Percentiles rank a stretch among this genome's conserved stretches.
Evolutionary conservation across 1,284 basidiomycete genomes (phyloP).

Genomic region (Uromyces viciae-fabae): DNA sequence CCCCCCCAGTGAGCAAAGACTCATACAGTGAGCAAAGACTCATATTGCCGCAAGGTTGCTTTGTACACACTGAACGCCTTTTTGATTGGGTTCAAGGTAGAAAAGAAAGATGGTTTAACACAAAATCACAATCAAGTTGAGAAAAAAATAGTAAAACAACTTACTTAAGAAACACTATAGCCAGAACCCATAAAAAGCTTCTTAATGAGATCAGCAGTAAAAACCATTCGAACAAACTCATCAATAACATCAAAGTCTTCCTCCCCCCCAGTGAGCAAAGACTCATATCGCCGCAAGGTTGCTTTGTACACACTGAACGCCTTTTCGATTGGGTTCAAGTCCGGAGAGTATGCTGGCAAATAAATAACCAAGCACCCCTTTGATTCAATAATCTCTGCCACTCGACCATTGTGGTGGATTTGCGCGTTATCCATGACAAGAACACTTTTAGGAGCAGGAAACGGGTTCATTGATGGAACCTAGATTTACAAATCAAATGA

Average conservation of each 20-base stretch:
- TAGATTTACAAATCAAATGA: neutral
- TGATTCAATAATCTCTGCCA: neutral
- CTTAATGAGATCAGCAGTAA: neutral
- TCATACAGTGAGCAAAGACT: too few species aligned
- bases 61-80: too few species aligned
- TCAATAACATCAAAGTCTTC: neutral
- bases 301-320: neutral
- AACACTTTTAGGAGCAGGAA: neutral
- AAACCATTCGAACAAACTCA: neutral
- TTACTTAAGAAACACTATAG: too few species aligned
- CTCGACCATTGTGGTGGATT: neutral
- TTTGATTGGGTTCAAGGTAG: too few species aligned
- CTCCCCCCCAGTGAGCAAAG: neutral
- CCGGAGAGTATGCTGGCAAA: neutral
- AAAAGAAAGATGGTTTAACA: too few species aligned
- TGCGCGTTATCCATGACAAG: neutral
- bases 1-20: neutral
- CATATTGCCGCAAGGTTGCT: too few species aligned
- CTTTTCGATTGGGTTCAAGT: neutral
- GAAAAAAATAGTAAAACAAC: too few species aligned
- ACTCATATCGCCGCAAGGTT: neutral
- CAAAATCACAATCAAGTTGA: too few species aligned
- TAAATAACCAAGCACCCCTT: neutral
- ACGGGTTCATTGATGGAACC: neutral
- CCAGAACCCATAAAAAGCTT: neutral